Evolutionary conservation across 768 basidiomycete species (phyloP).

Genomic region (Pluteus cervinus): DNA sequence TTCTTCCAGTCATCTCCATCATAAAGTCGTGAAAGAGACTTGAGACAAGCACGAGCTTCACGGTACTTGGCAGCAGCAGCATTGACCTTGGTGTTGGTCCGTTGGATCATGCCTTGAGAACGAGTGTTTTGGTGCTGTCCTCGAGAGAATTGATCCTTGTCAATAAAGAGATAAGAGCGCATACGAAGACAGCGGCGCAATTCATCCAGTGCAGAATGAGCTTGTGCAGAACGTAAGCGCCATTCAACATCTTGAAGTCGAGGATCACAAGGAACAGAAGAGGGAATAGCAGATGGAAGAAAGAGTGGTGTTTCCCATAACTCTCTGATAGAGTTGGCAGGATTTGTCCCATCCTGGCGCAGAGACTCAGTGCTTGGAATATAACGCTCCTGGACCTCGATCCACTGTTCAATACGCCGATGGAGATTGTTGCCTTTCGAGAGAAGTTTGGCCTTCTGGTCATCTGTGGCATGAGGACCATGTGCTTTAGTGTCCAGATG

Average conservation of each 20-base stretch:
- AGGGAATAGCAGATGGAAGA: not conserved
- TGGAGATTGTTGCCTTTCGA: not conserved
- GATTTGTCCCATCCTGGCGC: not conserved
- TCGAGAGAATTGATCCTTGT: not conserved
- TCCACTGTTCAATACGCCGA: not conserved
- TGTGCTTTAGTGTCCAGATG: not conserved
- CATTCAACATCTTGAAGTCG: not conserved
- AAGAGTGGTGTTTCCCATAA: not conserved
- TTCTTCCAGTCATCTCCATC: not conserved
- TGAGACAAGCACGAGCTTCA: not conserved
- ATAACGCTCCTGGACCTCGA: not conserved
- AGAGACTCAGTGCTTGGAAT: not conserved
- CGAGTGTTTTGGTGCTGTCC: constrained; percentile 4
- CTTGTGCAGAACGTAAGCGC: constrained; percentile 1
- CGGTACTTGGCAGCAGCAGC: constrained; percentile 3
- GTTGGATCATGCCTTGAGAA: not conserved
- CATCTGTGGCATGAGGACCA: not conserved
- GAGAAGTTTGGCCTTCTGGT: not conserved
- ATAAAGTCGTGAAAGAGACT: not conserved
- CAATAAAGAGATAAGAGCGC: not conserved
- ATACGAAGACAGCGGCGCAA: not conserved
- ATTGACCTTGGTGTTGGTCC: not conserved
- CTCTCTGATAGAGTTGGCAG: no score
- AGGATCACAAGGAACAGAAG: not conserved
- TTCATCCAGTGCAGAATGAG: not conserved